These are phyloP conservation scores for Oryza australiensis DNA, from an alignment of 176 grass and related monocot genomes.

Conservation along the genomic window DNA sequence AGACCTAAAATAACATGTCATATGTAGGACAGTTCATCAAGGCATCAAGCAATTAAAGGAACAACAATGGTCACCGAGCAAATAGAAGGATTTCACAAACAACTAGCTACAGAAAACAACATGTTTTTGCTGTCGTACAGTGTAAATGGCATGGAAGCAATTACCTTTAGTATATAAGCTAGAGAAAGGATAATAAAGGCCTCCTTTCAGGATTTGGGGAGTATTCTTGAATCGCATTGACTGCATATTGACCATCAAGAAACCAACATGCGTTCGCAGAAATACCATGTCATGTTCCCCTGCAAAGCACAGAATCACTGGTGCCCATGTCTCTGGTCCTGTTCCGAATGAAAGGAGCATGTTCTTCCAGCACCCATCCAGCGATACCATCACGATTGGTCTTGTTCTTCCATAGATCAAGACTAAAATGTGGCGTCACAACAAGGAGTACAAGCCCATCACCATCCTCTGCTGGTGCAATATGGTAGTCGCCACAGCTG, in stretches of 20 bases:
- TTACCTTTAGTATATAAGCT: background rate
- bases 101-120: background rate
- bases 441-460: background rate
- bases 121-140: background rate
- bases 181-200: background rate
- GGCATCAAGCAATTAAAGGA: background rate
- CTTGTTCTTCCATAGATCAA: slow-evolving; percentile 1
- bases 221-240: background rate
- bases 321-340: too few species aligned
- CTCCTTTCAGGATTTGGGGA: fast-evolving
- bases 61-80: background rate
- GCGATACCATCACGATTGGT: background rate
- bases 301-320: background rate
- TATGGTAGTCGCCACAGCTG: background rate
- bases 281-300: background rate
- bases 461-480: background rate
- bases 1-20: background rate
- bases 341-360: background rate
- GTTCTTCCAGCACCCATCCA: slow-evolving; percentile 1
- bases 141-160: background rate
- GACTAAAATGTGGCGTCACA: background rate
- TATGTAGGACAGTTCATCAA: background rate
- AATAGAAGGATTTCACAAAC: background rate
- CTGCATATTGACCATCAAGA: slow-evolving; percentile 1
- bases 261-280: background rate